Evolutionary conservation across 139 green algal genomes (phyloP), one percentile per base, ranked within the genome.

Genomic region (Diplosphaera chodatii): DNA sequence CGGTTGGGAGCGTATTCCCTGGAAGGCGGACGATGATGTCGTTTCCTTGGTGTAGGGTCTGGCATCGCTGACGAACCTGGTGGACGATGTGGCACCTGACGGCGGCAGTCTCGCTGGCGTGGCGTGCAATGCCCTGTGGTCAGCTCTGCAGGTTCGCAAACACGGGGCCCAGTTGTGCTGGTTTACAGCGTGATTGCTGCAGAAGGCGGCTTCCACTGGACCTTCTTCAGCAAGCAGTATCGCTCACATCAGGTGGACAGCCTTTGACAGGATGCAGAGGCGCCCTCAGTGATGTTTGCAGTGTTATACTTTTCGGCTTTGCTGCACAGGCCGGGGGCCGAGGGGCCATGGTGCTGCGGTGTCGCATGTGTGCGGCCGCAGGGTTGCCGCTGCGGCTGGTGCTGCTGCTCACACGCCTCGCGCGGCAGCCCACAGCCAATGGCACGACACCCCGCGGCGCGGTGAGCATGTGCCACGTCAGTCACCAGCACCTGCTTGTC

Each of bases 281-380:
- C n/a, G n/a, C n/a, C n/a, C n/a, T n/a, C n/a, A n/a, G n/a, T 48
- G 37, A 48, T 6, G 37, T 10, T 48, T 20, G 10, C 37, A 48
- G 6, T 48, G 37, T 20, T 48, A 6, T 48, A 20, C 37, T 6
- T 48, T 48, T 10, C 6, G 10, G 37, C 37, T 48, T 48, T 48
- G 8, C 8, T 48, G 6, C 37, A 48, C 37, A 48, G 48, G 48
- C 48, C 13, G 48, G 48, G 3, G 48, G 48, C 8, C 48, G 3
- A 3, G 48, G 3, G 10, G 48, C 48, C 3, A 23, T 59, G 48
- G 48, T 59, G 10, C 16, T 18, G 48, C 48, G 48, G 16, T 59
- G 48, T 25, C 68, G 69, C n/a, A 28, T 72, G 64, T 65, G 74
- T 40, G 74, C 74, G 33, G 66, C 55, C 30, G 67, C 59, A 30